A percentile compares a stretch with the other conserved stretches of the same genome.
Evolutionary conservation across 2,329 filamentous ascomycete species (phyloP).

Genomic region (Shiraia sp.): DNA sequence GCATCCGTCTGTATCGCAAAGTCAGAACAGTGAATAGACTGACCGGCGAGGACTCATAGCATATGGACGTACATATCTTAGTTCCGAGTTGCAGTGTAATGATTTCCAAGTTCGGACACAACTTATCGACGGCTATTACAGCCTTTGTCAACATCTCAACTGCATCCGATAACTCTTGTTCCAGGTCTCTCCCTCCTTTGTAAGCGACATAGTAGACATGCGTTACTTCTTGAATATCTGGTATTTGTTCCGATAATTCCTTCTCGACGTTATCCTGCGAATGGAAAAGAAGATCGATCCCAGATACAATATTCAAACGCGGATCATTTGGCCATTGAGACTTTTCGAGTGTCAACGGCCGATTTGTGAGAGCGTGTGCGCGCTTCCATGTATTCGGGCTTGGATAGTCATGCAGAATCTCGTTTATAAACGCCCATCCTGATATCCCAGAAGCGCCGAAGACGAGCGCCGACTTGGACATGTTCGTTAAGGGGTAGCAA

Average conservation of each 20-base stretch:
- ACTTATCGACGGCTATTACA: slow-evolving; percentile 34
- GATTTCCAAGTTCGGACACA: slow-evolving; percentile 28
- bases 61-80: slow-evolving; percentile 38
- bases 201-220: slow-evolving; percentile 53
- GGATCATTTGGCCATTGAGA: slow-evolving; percentile 46
- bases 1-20: slow-evolving; percentile 43
- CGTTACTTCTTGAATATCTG: slow-evolving; percentile 45
- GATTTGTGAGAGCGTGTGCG: slow-evolving; percentile 49
- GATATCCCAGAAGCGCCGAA: slow-evolving; percentile 50
- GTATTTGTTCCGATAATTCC: slow-evolving; percentile 37
- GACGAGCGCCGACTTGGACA: slow-evolving; percentile 46
- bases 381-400: slow-evolving; percentile 36
- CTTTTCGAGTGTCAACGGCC: slow-evolving; percentile 37
- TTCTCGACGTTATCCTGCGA: slow-evolving; percentile 45
- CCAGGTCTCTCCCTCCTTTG: slow-evolving; percentile 46
- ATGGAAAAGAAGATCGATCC: slow-evolving; percentile 48
- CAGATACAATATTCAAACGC: slow-evolving; percentile 47
- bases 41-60: slow-evolving; percentile 24
- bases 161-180: slow-evolving; percentile 47
- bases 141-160: slow-evolving; percentile 48
- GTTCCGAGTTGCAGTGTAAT: slow-evolving; percentile 35
- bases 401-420: slow-evolving; percentile 46
- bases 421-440: slow-evolving; percentile 50
- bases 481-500: slow-evolving; percentile 2
- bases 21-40: slow-evolving; percentile 3